Conservation (phyloP, 345 rosid species). For the Euphorbia lathyris region DNA sequence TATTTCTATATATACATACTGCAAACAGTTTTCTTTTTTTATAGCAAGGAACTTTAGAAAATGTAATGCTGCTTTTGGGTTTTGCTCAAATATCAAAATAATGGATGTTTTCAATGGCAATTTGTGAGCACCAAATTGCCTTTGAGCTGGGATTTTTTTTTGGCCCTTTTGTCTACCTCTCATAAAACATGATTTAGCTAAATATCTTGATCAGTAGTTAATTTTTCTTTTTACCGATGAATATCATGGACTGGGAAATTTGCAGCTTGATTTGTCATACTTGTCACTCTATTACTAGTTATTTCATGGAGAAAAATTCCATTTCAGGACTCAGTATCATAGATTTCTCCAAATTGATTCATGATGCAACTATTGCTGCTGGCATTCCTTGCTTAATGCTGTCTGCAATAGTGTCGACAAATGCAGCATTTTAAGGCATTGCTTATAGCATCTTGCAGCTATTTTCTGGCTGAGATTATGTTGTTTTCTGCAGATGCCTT, state of each 20-base stretch:
- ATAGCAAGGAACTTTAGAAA: too few species aligned
- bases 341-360: not conserved
- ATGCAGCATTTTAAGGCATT: not conserved
- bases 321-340: not conserved
- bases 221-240: too few species aligned
- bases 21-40: too few species aligned
- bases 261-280: not conserved
- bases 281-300: not conserved
- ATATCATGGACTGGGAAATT: not conserved
- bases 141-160: not conserved
- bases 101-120: too few species aligned
- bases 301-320: not conserved
- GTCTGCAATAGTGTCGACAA: not conserved
- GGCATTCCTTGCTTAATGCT: not conserved
- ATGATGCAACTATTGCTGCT: not conserved
- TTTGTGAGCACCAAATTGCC: too few species aligned
- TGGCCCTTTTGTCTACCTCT: not conserved
- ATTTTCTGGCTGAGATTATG: not conserved
- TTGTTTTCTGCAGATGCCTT: slow-evolving; percentile 11
- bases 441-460: not conserved
- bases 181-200: not conserved
- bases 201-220: not conserved
- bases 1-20: too few species aligned
- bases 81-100: too few species aligned
- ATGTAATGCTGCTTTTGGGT: too few species aligned